Conservation (phyloP, 2,329 filamentous ascomycete species). For the Talaromyces sp. region DNA sequence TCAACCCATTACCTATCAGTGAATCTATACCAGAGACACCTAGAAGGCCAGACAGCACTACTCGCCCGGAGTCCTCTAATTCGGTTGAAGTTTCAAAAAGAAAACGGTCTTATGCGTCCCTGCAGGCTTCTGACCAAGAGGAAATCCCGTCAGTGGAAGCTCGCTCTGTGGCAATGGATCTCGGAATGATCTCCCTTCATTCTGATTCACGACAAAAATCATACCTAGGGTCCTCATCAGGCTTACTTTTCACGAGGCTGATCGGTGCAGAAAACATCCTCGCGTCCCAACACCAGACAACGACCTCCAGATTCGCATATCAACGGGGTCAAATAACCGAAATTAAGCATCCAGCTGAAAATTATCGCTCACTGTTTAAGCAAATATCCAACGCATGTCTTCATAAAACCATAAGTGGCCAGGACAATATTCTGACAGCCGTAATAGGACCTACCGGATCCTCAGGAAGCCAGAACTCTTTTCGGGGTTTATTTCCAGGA, state of each 20-base stretch:
- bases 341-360: background rate
- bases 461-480: slow-evolving; percentile 20
- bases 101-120: slow-evolving; percentile 16
- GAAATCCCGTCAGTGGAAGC: slow-evolving; percentile 18
- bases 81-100: slow-evolving; percentile 1
- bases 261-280: slow-evolving; percentile 15
- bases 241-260: slow-evolving; percentile 29
- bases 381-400: background rate
- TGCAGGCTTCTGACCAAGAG: slow-evolving; percentile 13
- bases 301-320: background rate
- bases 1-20: background rate
- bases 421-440: background rate
- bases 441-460: slow-evolving; percentile 20
- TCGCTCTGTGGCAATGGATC: slow-evolving; percentile 28
- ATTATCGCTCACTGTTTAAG: background rate
- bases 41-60: background rate
- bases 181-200: slow-evolving; percentile 35
- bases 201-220: slow-evolving; percentile 34
- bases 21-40: background rate
- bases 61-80: background rate
- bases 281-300: background rate
- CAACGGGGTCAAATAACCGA: background rate
- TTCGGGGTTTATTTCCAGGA: slow-evolving; percentile 22
- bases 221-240: slow-evolving; percentile 36
- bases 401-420: background rate